Evolutionary conservation across 371 early-diverging fungal species (phyloP).

Genomic region (Circinella minor): DNA sequence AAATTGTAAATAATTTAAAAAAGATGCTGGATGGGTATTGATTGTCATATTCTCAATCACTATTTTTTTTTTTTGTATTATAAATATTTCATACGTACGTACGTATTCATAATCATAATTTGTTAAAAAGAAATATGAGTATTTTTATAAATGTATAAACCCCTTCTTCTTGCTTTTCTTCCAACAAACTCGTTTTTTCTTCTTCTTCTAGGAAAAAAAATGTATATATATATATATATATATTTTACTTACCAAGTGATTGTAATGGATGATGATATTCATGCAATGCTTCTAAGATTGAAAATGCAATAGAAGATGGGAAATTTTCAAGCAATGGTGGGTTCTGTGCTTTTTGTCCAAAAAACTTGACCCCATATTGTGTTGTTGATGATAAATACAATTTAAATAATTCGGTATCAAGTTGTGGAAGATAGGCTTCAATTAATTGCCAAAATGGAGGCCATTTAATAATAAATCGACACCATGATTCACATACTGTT

Average conservation of each 20-base stretch:
- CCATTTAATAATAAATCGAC: constrained; percentile 1
- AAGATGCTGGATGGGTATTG: neutral
- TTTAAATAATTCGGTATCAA: neutral
- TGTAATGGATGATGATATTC: neutral
- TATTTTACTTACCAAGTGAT: neutral
- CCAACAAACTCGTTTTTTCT: no score
- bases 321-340: neutral
- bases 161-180: no score
- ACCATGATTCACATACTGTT: neutral
- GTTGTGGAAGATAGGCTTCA: neutral
- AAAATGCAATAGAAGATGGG: neutral
- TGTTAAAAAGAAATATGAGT: neutral
- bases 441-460: neutral
- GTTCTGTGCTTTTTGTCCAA: neutral
- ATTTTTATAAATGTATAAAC: no score
- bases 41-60: neutral
- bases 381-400: neutral
- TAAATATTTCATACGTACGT: no score
- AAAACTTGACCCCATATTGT: neutral
- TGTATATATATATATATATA: no score
- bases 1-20: neutral
- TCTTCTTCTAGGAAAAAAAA: no score
- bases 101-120: no score
- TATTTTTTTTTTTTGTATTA: no score
- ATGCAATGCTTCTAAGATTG: neutral